Base-by-base conservation (phyloP, 2,329 filamentous ascomycete genomes). In the Coniosporium tulheliwenetii region DNA sequence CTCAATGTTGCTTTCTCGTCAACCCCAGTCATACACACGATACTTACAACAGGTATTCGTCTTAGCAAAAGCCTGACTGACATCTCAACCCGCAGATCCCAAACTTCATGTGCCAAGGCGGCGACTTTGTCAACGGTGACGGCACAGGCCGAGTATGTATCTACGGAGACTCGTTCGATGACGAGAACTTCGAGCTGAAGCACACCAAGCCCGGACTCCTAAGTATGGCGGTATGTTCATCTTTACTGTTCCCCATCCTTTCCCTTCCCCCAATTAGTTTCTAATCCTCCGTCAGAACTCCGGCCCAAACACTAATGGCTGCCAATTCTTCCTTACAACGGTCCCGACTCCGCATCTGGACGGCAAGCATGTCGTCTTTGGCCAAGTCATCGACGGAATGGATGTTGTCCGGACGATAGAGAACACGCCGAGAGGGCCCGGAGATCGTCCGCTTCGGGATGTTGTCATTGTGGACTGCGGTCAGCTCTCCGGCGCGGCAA, bases 81-180 rank as follows among this genome's bases (percentile, higher is more conserved):
- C 32, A 26, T 4, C 8, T 8, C 3, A 35, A 15, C 12, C 8
- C 32, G 8, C 32, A 39, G 48, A 98, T 98, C 69, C 94, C 95
- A 71, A 76, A 84, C 54, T 98, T 98, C 66, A 96, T 98, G 89
- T 91, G 95, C 56, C 83, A 95, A 67, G 87, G 91, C 57, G 89
- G 91, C 63, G 91, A 96, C 63, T 96, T 98, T 62, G 96, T 91
- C 38, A 79, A 77, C 42, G 85, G 85, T 59, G 89, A 96, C 59
- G 91, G 89, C 49, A 96, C 89, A 19, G 89, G 89, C 48, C 91
- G 91, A 56, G 89, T 95, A 68, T 91, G 83, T 48, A 96, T 98
- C 62, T 98, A 96, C 58, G 89, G 89, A 56, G 82, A 82, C 60
- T 96, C 95, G 67, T 96, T 96, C 54, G 83, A 85, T 53, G 89